Evolutionary conservation across 176 grass and related monocot genomes (phyloP).

Genomic region (Musa beccarii): DNA sequence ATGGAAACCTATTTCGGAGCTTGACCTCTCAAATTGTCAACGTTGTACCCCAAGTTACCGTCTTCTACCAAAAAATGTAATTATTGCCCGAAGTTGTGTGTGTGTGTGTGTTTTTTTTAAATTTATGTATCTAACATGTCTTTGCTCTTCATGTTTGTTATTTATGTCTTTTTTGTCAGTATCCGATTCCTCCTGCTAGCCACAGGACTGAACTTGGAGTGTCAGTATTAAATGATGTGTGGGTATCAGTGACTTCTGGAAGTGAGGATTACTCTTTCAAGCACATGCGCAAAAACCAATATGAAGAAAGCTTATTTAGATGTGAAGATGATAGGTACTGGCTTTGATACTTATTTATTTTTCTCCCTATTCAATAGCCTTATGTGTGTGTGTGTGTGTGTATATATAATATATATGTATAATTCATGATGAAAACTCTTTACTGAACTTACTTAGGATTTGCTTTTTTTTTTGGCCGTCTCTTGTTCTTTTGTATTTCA

Average conservation of each 20-base stretch:
- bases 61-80: slow-evolving; percentile 91
- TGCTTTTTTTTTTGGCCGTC: neutral
- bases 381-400: too few relatives aligned
- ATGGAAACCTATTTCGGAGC: slow-evolving; percentile 90
- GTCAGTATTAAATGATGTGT: slow-evolving; percentile 77
- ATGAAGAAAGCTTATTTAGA: slow-evolving; percentile 98
- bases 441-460: too few relatives aligned
- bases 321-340: slow-evolving; percentile 92
- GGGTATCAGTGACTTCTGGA: slow-evolving; percentile 99
- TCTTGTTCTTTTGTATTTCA: neutral
- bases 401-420: neutral
- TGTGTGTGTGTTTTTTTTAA: neutral
- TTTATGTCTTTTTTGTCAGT: slow-evolving; percentile 33
- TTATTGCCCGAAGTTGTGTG: neutral
- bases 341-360: neutral
- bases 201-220: slow-evolving; percentile 73
- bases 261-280: slow-evolving; percentile 99
- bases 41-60: slow-evolving; percentile 89
- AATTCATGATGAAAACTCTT: neutral
- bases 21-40: slow-evolving; percentile 90
- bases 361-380: neutral
- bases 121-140: slow-evolving; percentile 3
- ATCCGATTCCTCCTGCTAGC: slow-evolving; percentile 72
- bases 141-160: neutral
- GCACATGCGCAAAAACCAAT: slow-evolving; percentile 99